A percentile compares a stretch with the other conserved stretches of the same genome.
Evolutionary conservation across 345 rosid species (phyloP).

Genomic region (Syzygium oleosum): DNA sequence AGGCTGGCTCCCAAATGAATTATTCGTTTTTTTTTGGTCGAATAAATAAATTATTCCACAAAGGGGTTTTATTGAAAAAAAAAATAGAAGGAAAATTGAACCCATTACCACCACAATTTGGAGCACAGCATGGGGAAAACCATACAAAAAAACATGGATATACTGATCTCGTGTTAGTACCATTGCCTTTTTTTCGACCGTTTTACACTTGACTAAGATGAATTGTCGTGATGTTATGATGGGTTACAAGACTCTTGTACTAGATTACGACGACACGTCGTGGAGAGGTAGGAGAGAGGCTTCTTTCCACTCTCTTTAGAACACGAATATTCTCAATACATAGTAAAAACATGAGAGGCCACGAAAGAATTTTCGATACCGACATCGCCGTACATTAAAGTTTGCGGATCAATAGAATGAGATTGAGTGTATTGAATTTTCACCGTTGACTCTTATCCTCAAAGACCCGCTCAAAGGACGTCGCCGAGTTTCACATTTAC

Average conservation of each 20-base stretch:
- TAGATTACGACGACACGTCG: fast-evolving
- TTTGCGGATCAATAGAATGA: neutral
- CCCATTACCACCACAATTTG: neutral
- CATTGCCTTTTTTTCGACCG: neutral
- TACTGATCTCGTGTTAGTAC: neutral
- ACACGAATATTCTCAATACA: neutral
- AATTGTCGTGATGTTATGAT: neutral
- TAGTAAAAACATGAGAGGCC: too few species aligned
- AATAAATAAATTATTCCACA: neutral
- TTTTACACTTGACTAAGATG: neutral
- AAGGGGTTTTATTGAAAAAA: neutral
- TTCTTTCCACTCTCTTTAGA: neutral
- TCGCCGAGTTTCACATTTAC: neutral
- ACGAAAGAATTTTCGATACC: neutral
- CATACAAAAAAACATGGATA: neutral
- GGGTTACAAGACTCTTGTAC: neutral
- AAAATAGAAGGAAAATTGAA: neutral
- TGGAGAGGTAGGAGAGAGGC: neutral
- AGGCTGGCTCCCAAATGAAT: neutral
- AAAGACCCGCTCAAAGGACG: neutral
- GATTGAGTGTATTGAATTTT: neutral
- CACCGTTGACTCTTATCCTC: neutral
- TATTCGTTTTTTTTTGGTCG: neutral
- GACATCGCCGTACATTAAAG: neutral
- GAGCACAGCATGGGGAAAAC: neutral